Conservation (phyloP, 2,329 filamentous ascomycete genomes). For the Ceratocystis papillata region DNA sequence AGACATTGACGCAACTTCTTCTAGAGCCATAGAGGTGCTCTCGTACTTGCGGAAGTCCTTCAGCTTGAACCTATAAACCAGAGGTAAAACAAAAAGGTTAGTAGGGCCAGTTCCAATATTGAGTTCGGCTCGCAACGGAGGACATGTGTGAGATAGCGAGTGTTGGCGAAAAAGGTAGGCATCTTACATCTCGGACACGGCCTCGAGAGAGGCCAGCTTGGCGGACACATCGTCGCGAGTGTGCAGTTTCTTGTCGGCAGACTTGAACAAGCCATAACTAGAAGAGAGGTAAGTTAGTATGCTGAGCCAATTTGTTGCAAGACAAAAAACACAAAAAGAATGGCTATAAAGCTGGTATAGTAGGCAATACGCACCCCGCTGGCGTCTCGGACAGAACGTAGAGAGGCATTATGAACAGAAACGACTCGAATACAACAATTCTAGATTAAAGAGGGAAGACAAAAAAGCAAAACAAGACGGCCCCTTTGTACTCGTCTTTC, state of each 20-base stretch:
- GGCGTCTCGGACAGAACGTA: constrained; percentile 91
- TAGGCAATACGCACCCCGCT: constrained; percentile 50
- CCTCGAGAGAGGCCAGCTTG: constrained; percentile 69
- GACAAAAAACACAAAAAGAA: constrained; percentile 6
- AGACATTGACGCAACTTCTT: constrained; percentile 78
- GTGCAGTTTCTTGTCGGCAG: constrained; percentile 95
- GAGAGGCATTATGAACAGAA: constrained; percentile 39
- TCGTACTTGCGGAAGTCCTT: constrained; percentile 98
- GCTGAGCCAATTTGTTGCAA: background rate
- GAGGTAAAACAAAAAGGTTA: constrained; percentile 7
- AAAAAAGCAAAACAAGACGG: constrained; percentile 18
- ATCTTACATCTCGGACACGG: constrained; percentile 71
- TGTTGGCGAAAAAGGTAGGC: constrained; percentile 27
- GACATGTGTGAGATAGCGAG: background rate
- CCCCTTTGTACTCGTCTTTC: constrained; percentile 15
- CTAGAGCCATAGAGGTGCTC: constrained; percentile 77
- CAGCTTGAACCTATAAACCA: constrained; percentile 61
- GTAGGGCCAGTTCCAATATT: constrained; percentile 19
- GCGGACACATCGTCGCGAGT: constrained; percentile 71
- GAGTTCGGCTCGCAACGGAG: constrained; percentile 4
- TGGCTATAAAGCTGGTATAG: background rate
- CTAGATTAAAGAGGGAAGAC: constrained; percentile 10
- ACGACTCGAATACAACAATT: constrained; percentile 13
- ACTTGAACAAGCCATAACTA: constrained; percentile 96
- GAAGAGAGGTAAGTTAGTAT: constrained; percentile 23